phyloP scores from a whole-genome alignment of 441 rosid species.

The Pelargonium myrrhifolium region DNA sequence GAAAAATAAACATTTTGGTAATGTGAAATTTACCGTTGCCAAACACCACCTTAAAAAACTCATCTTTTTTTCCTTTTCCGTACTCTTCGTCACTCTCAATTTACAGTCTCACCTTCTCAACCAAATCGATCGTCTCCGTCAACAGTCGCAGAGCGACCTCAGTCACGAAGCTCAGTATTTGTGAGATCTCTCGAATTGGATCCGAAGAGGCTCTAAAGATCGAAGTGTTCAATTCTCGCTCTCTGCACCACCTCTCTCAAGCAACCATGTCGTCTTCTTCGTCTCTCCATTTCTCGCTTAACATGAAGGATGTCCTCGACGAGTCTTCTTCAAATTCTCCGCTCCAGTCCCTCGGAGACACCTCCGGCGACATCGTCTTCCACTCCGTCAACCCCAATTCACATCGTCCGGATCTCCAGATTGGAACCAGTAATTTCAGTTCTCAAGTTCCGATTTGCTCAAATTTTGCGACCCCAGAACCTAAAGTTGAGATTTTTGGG shows the following conservation, averaged over 20 bases:
- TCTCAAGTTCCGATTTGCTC: background rate
- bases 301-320: slow-evolving; percentile 48
- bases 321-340: slow-evolving; percentile 35
- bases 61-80: too few relatives aligned
- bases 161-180: slow-evolving; percentile 41
- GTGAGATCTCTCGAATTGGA: slow-evolving; percentile 34
- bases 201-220: slow-evolving; percentile 39
- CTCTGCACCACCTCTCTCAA: slow-evolving; percentile 30
- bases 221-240: slow-evolving; percentile 29
- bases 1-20: too few relatives aligned
- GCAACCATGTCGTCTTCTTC: slow-evolving; percentile 21
- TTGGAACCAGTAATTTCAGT: background rate
- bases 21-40: too few relatives aligned
- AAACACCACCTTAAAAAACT: too few relatives aligned
- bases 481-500: slow-evolving; percentile 7
- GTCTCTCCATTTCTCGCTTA: slow-evolving; percentile 53
- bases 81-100: too few relatives aligned
- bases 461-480: background rate
- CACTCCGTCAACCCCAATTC: slow-evolving; percentile 31
- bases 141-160: background rate
- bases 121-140: background rate
- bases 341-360: slow-evolving; percentile 48
- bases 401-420: background rate
- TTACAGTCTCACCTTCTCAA: too few relatives aligned
- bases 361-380: slow-evolving; percentile 64